phyloP scores from a whole-genome alignment of 2,329 filamentous ascomycete genomes.

The Colletotrichum eremochloae region DNA sequence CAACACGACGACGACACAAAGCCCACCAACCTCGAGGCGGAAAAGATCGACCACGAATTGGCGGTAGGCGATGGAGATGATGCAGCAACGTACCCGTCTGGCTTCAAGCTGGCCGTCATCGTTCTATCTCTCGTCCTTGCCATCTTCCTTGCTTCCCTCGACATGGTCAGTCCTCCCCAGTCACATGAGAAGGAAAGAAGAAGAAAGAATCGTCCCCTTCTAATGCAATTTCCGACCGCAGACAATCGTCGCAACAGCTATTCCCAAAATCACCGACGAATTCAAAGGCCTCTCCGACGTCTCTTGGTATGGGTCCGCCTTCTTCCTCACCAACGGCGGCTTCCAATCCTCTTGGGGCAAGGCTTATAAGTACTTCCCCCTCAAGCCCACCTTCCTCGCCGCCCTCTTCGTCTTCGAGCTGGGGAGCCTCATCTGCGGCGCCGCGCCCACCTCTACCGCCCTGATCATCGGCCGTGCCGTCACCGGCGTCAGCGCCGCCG shows the following conservation, averaged over 20 bases:
- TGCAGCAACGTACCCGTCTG: not conserved
- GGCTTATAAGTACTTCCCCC: constrained; percentile 53
- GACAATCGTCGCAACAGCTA: constrained; percentile 59
- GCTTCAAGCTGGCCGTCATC: not conserved
- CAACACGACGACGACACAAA: not conserved
- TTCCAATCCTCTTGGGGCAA: constrained; percentile 47
- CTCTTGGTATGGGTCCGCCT: constrained; percentile 62
- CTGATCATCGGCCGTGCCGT: constrained; percentile 33
- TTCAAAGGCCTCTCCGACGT: constrained; percentile 56
- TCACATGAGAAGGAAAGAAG: not conserved
- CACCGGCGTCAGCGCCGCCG: constrained; percentile 24
- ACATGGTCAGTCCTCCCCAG: constrained; percentile 3
- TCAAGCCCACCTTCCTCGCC: constrained; percentile 46
- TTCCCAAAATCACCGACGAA: constrained; percentile 57
- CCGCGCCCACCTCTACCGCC: constrained; percentile 2
- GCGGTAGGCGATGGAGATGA: not conserved
- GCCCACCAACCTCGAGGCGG: not conserved
- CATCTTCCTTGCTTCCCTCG: constrained; percentile 19
- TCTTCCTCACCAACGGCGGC: constrained; percentile 49
- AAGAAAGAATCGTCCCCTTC: not conserved
- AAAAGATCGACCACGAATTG: not conserved
- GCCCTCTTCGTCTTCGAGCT: constrained; percentile 29
- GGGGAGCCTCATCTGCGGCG: constrained; percentile 29
- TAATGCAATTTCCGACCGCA: constrained; percentile 25
- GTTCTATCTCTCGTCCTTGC: not conserved